phyloP scores from a whole-genome alignment of 2,329 filamentous ascomycete species.

The Paraconiothyrium brasiliense region DNA sequence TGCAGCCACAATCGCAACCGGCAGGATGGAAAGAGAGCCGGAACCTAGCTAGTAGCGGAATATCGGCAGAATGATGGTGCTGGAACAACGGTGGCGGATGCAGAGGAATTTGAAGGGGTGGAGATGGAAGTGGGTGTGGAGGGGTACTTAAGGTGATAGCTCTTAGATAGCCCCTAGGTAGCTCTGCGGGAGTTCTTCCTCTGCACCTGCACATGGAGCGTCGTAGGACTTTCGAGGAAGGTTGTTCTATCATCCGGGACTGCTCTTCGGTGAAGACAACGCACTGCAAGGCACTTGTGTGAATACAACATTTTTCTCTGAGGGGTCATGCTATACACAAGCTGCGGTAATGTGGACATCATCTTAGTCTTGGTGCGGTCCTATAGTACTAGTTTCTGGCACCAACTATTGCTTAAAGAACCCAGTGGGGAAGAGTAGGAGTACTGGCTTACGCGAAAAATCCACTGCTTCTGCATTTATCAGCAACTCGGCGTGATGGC shows the following conservation, averaged over 20 bases:
- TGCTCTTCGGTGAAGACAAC: background rate
- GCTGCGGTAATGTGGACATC: no score
- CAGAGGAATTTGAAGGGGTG: no score
- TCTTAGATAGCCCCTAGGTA: conserved; percentile 82
- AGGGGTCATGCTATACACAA: no score
- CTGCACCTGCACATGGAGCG: no score
- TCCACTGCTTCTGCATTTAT: background rate
- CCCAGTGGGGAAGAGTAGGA: no score
- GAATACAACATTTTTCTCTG: no score
- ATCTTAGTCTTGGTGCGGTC: no score
- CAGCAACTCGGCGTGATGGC: background rate
- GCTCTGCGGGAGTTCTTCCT: conserved; percentile 52
- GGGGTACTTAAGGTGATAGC: conserved; percentile 68
- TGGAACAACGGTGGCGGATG: conserved; percentile 71
- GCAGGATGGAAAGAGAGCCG: background rate
- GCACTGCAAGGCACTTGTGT: background rate
- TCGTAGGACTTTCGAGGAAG: no score
- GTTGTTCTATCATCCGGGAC: no score
- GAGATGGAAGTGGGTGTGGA: no score
- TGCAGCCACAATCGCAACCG: conserved; percentile 5
- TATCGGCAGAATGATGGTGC: background rate
- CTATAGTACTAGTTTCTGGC: no score
- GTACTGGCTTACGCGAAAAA: background rate
- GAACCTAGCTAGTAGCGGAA: background rate
- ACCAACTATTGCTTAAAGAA: background rate